phyloP scores from a whole-genome alignment of 345 rosid species.

The Ricinus communis region DNA sequence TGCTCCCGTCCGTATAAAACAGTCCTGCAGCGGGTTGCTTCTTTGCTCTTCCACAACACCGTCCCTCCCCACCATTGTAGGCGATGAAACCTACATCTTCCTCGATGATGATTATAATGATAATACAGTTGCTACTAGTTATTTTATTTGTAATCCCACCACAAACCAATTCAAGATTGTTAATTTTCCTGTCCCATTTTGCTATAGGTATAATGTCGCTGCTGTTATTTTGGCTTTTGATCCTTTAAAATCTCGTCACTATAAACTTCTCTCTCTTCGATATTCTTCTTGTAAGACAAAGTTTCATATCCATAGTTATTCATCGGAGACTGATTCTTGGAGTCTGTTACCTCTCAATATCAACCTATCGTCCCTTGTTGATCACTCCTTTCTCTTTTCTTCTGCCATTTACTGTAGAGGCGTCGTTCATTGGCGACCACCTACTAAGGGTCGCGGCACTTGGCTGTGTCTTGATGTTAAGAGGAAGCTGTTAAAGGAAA shows the following conservation, averaged over 20 bases:
- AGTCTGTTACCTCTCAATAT: neutral
- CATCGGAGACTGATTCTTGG: neutral
- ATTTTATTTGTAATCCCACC: no score
- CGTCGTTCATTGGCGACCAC: neutral
- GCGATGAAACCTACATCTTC: no score
- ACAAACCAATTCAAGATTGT: no score
- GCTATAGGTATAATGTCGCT: no score
- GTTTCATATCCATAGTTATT: neutral
- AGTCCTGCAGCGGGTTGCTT: no score
- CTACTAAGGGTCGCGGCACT: neutral
- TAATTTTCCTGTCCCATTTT: no score
- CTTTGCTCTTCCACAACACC: no score
- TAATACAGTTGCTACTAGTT: no score
- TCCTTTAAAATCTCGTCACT: neutral
- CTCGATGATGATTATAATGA: no score
- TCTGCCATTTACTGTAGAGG: neutral
- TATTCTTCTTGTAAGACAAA: neutral
- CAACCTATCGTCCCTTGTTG: neutral
- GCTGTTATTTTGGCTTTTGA: neutral
- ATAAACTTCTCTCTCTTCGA: neutral
- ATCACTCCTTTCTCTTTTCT: neutral
- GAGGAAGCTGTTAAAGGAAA: neutral
- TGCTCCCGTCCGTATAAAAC: no score
- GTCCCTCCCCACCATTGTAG: no score
- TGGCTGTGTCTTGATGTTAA: constrained; percentile 14